phyloP scores from a whole-genome alignment of 2,329 filamentous ascomycete genomes.

The Talaromyces albobiverticillius region DNA sequence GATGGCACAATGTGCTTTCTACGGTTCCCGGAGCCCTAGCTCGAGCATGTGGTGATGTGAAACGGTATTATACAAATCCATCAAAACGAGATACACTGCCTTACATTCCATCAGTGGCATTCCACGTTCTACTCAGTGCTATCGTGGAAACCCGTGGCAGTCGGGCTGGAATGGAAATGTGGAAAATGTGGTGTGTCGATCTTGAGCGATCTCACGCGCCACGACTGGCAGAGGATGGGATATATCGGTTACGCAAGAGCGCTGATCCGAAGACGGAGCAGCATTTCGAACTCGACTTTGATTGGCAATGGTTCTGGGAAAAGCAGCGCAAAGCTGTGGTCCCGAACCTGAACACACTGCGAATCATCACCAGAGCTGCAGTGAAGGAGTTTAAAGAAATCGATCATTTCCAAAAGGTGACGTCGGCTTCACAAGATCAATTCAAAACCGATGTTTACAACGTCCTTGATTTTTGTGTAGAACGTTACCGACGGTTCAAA shows the following conservation, averaged over 20 bases:
- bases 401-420: neutral
- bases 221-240: conserved; percentile 13
- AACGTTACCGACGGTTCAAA: conserved; percentile 27
- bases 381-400: conserved; percentile 24
- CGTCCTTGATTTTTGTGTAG: conserved; percentile 34
- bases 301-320: conserved; percentile 23
- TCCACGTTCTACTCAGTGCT: conserved; percentile 55
- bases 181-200: conserved; percentile 47
- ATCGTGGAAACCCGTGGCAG: conserved; percentile 51
- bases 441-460: conserved; percentile 5
- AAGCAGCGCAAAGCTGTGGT: conserved; percentile 27
- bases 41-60: conserved; percentile 23
- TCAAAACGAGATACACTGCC: conserved; percentile 20
- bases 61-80: conserved; percentile 16
- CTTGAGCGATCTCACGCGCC: conserved; percentile 24
- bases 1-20: conserved; percentile 30
- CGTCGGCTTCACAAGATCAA: neutral
- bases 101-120: conserved; percentile 38
- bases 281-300: conserved; percentile 25
- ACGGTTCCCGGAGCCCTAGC: conserved; percentile 31
- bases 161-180: conserved; percentile 46
- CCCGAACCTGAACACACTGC: conserved; percentile 34
- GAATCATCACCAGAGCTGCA: conserved; percentile 35
- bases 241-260: conserved; percentile 12
- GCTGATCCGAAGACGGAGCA: conserved; percentile 3